Conservation (phyloP, 2,329 filamentous ascomycete genomes). For the Cladophialophora exuberans region DNA sequence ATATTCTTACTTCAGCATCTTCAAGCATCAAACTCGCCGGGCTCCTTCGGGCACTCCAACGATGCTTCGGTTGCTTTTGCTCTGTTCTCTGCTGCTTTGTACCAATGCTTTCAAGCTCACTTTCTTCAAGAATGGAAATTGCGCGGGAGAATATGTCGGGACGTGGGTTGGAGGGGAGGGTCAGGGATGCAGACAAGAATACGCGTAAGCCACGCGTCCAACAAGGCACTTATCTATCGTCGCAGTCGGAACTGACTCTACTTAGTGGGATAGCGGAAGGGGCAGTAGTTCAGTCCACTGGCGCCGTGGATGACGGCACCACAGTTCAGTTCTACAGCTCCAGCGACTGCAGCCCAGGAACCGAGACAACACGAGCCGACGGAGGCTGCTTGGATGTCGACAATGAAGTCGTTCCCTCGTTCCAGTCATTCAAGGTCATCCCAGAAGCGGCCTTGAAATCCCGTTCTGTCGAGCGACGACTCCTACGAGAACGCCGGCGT, state of each 20-base stretch:
- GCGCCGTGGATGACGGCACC: neutral
- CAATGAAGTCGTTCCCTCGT: neutral
- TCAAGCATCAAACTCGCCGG: too few relatives aligned
- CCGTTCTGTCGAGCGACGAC: neutral
- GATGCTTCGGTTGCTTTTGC: too few relatives aligned
- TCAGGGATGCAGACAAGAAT: neutral
- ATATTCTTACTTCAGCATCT: too few relatives aligned
- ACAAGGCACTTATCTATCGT: neutral
- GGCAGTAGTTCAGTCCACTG: neutral
- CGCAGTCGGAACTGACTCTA: neutral
- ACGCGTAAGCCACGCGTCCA: neutral
- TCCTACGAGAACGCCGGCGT: neutral
- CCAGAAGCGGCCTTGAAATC: neutral
- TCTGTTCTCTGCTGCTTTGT: neutral
- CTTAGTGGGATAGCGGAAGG: neutral
- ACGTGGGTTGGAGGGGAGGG: neutral
- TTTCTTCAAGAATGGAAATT: neutral
- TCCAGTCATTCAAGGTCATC: neutral
- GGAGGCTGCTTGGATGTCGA: neutral
- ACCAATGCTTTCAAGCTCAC: neutral
- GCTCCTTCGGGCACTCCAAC: too few relatives aligned
- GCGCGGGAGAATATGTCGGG: neutral
- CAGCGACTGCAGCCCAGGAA: neutral
- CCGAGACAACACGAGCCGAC: neutral
- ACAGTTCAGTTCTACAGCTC: conserved; percentile 3